Base-by-base conservation (phyloP, 208 protist species). In the Trypanosomatidae sp. region DNA sequence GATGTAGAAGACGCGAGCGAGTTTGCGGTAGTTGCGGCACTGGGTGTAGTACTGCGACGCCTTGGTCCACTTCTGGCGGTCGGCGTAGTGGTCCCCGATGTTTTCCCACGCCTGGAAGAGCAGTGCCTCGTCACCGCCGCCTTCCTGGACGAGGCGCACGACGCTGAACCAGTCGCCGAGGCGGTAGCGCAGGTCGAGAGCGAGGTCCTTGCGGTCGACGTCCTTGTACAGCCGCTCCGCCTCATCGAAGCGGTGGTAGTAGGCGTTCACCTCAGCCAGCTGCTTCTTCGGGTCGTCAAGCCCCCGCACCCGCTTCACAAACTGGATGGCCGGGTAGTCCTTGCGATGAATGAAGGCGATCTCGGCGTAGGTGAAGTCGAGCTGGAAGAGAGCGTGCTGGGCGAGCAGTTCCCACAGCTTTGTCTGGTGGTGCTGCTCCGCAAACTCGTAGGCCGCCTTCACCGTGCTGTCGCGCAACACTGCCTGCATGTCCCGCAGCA, bases 241-340 rank as follows among this genome's bases (percentile, higher is more conserved):
- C 82, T 98, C 96, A 59, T 99, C 98, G 77, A 99, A 99, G 62
- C 87, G 81, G 58, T 88, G 70, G 81, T 98, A 98, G 86, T 99
- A 99, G 19, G 97, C 87, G 70, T 92, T 83, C n/a, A 99, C 90
- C 85, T 99, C 98, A 1, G 98, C 98, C 30, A 86, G 64, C 83
- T 99, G 98, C 91, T 98, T 99, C 73, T 83, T 85, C 59, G 84
- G 77, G 82, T 99, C 95, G 70, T 98, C 93, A 12, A 99, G 83
- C 13, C 82, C 62, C 52, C 83, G 86, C 8, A 99, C 74, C 17
- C 94, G 87, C 91, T 99, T 98, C 25, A 99, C 95, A 71, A 99
- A 98, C 79, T 99, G 95, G 17, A 99, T 91, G 13, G 98, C 95
- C 30, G 95, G 88, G 85, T 99, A 99, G 84, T 99, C 97, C 13